Base-by-base conservation (phyloP, 1,139 yeast genomes). In the Hemisphaericaspora xylofermentans region DNA sequence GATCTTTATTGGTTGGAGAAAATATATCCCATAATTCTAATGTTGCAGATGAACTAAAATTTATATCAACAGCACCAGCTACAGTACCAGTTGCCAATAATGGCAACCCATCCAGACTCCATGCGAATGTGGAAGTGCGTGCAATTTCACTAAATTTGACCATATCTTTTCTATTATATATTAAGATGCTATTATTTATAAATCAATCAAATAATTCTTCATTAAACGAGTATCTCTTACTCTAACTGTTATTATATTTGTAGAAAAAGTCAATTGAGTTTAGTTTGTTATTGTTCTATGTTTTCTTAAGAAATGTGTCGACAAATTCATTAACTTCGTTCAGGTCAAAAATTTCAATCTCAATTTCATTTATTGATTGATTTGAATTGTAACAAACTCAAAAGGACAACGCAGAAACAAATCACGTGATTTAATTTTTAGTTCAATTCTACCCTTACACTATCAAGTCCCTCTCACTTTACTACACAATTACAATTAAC, bases 41-140 rank as follows among this genome's bases (percentile, higher is more conserved):
- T 22, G 77, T 67, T 3, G 96, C 83, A 28, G 82, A 75, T 28
- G 95, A 81, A 38, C 91, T 82, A 64, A 91, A 89, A 57, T 85
- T 81, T 38, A 86, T 87, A 58, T 88, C 97, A 52, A 93, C 85
- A 13, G 97, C 95, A 13, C 98, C 98, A 0, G 98, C 93, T 16
- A 88, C 88, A 0, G 97, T 85, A 33, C 96, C 98, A 1, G 96
- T 80, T 21, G 88, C 97, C 53, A 91, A 64, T 44, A 80, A 64
- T 19, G 96, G 95, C 45, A 83, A 70, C 40, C 76, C 66, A 53
- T 83, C 88, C 56, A 75, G 80, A 43, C 96, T 88, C 98, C 98
- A 93, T 39, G 98, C 95, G 66, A 93, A 88, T 28, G 96, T 84
- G 37, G 97, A 89, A 14, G 97, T 88, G 52, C 91, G 78, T 50